phyloP scores from a whole-genome alignment of 1,139 yeast species.

The Blastobotrys apis region DNA sequence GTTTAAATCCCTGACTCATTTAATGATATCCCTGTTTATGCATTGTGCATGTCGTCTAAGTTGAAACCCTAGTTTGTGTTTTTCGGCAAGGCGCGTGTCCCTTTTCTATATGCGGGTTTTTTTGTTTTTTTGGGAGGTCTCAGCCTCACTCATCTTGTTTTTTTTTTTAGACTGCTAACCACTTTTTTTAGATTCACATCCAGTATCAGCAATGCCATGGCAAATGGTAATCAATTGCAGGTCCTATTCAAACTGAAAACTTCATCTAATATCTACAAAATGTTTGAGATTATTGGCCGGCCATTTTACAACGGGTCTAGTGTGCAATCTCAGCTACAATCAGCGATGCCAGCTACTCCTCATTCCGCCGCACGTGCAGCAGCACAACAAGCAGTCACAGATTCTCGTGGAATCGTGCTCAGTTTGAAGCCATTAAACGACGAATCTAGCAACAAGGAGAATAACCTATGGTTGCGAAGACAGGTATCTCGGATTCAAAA shows the following conservation, averaged over 20 bases:
- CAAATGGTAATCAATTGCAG: slow-evolving; percentile 16
- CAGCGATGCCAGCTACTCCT: neutral
- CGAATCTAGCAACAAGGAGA: neutral
- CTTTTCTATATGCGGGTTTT: no score
- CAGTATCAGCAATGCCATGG: slow-evolving; percentile 1
- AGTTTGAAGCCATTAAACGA: slow-evolving; percentile 11
- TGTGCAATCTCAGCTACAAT: slow-evolving; percentile 5
- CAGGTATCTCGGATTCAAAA: slow-evolving; percentile 22
- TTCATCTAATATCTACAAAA: slow-evolving; percentile 13
- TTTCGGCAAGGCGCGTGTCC: no score
- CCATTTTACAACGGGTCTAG: slow-evolving; percentile 16
- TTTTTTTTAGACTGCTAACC: neutral
- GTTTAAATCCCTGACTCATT: neutral
- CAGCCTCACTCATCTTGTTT: no score
- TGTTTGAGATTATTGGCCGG: slow-evolving; percentile 18
- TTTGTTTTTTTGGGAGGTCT: no score
- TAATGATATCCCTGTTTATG: slow-evolving; percentile 3
- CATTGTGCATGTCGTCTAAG: neutral
- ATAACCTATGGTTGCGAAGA: slow-evolving; percentile 22
- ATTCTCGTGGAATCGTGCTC: slow-evolving; percentile 15
- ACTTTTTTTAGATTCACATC: slow-evolving; percentile 6
- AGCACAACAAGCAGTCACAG: slow-evolving; percentile 5
- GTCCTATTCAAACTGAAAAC: slow-evolving; percentile 20
- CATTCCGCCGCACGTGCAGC: neutral
- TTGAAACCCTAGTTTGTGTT: neutral